These are phyloP conservation scores for Murraya koenigii DNA, from an alignment of 345 rosid genomes.

Conservation along the genomic window DNA sequence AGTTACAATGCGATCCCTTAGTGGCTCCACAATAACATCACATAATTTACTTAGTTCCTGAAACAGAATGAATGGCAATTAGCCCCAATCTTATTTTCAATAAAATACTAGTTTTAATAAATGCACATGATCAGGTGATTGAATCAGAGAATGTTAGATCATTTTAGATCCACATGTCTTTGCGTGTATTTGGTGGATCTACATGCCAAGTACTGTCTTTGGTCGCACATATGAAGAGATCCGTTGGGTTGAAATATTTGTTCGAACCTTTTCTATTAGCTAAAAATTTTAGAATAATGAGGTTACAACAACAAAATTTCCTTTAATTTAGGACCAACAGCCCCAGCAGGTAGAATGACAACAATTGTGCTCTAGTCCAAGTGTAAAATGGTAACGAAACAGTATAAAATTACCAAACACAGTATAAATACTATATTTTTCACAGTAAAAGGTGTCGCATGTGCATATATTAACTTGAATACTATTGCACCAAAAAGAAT, in stretches of 20 bases:
- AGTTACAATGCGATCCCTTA: slow-evolving; percentile 91
- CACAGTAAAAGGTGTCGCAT: too few relatives aligned
- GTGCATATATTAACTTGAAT: too few relatives aligned
- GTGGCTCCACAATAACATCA: slow-evolving; percentile 71
- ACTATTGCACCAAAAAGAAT: too few relatives aligned
- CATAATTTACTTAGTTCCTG: slow-evolving; percentile 93
- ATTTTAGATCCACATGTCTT: background rate
- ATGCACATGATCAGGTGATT: background rate
- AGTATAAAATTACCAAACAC: background rate
- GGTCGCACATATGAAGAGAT: background rate
- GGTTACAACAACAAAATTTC: background rate
- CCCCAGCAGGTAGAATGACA: background rate
- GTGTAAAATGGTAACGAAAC: background rate
- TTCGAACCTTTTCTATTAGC: background rate
- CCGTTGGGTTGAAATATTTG: background rate
- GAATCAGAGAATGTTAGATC: background rate
- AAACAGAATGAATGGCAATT: slow-evolving; percentile 22
- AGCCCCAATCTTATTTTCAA: slow-evolving; percentile 4
- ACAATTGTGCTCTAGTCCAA: background rate
- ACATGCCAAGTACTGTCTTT: background rate
- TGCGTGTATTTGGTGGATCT: background rate
- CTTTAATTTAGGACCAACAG: background rate
- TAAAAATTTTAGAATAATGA: background rate
- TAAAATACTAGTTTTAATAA: background rate
- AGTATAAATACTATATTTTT: too few relatives aligned